Evolutionary conservation across 1,284 basidiomycete genomes (phyloP).

Genomic region (Fistulina hepatica): DNA sequence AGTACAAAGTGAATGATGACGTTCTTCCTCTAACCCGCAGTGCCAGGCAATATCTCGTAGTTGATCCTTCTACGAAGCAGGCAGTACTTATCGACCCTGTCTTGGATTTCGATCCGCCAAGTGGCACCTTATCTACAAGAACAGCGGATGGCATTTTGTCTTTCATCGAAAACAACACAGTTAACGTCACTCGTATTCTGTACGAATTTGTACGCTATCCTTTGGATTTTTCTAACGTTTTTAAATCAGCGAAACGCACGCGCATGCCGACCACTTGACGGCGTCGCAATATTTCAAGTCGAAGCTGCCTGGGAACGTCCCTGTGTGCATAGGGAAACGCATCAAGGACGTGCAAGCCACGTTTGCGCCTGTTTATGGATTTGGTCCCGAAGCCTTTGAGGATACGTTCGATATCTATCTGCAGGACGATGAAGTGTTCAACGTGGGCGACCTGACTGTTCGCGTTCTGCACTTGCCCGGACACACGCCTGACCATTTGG

Average conservation of each 20-base stretch:
- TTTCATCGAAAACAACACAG: constrained; percentile 22
- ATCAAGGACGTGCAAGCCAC: constrained; percentile 28
- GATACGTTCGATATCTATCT: constrained; percentile 28
- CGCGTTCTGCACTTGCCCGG: constrained; percentile 42
- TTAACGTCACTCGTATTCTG: constrained; percentile 28
- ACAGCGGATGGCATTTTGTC: constrained; percentile 27
- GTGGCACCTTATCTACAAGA: constrained; percentile 23
- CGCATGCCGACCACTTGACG: constrained; percentile 32
- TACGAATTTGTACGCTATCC: constrained; percentile 13
- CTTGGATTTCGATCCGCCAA: constrained; percentile 28
- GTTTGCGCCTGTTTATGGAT: constrained; percentile 27
- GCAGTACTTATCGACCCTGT: constrained; percentile 29
- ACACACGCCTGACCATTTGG: constrained; percentile 46
- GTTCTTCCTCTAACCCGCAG: not conserved
- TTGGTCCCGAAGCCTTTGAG: constrained; percentile 19
- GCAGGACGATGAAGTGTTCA: constrained; percentile 27
- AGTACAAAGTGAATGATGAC: not conserved
- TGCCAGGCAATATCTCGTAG: constrained; percentile 27
- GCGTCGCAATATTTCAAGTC: constrained; percentile 29
- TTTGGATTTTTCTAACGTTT: not conserved
- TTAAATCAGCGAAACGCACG: constrained; percentile 27
- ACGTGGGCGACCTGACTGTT: constrained; percentile 24
- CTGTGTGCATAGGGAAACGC: constrained; percentile 29
- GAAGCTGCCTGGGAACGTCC: constrained; percentile 20
- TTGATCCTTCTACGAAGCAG: constrained; percentile 23